Base-by-base conservation (phyloP, 148 eudicot species). In the Nepenthes gracilis region DNA sequence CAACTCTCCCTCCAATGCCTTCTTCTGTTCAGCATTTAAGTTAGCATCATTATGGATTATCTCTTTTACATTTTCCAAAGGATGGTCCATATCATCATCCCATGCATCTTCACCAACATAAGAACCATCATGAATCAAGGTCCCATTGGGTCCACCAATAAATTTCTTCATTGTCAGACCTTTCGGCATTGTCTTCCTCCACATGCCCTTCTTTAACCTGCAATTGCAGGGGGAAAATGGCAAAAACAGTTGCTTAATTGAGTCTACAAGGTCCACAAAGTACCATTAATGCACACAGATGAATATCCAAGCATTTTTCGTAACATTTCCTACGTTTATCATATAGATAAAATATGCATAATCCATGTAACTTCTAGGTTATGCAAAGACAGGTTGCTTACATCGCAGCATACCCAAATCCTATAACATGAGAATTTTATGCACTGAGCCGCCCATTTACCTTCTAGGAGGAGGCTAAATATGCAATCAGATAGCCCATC, bases 21-120 rank as follows among this genome's bases (percentile, higher is more conserved):
- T 71, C 66, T 85, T 81, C 55, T 79, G 83, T 58, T 81, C 75
- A 49, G 65, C 47, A 55, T 67, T 78, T 71, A 87, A 74, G 35
- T 49, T 78, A 49, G 47, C 55, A 74, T 81, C 85, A 43, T 60
- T 62, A 37, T 75, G 78, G 50, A 84, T 80, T 38, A 81, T 64
- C 48, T 74, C 78, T 62, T 79, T 78, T 14, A 72, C 65, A 57
- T 66, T 77, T 43, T 80, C 68, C 50, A 74, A 64, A 47, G 84
- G 62, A 50, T 58, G 67, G 37, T 78, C 82, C 61, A 43, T 37
- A 57, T 86, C 89, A 68, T 90, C 88, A 49, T 84, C 85, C 97
- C 97, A 90, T 57, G 97, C 97, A 83, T 81, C 84, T 74, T 87
- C 97, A 43, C 97, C 97, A 77, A 85, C 76, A 74, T 80, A 90